phyloP scores from a whole-genome alignment of 1,284 basidiomycete genomes.

The Xerocomus minutiporus region DNA sequence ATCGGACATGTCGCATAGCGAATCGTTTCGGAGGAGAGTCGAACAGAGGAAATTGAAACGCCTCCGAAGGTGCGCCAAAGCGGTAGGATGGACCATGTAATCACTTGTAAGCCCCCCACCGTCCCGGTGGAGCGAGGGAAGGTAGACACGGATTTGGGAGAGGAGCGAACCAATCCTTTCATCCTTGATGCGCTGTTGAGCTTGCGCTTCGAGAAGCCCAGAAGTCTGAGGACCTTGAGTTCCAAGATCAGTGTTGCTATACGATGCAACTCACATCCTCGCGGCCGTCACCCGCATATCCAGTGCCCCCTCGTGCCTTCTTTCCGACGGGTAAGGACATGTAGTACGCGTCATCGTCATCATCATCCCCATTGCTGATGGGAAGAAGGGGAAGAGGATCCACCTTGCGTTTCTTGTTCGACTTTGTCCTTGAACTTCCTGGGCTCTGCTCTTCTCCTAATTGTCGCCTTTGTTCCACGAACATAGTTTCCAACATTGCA shows the following conservation, averaged over 20 bases:
- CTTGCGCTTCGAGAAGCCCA: slow-evolving; percentile 72
- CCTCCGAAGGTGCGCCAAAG: slow-evolving; percentile 82
- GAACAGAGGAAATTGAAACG: slow-evolving; percentile 85
- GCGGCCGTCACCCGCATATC: slow-evolving; percentile 73
- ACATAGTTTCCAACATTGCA: slow-evolving; percentile 70
- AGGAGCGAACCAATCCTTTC: slow-evolving; percentile 65
- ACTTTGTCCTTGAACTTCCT: slow-evolving; percentile 38
- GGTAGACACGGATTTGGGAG: slow-evolving; percentile 65
- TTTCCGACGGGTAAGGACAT: slow-evolving; percentile 43
- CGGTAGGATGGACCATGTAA: slow-evolving; percentile 83
- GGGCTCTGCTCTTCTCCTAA: slow-evolving; percentile 32
- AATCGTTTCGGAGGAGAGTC: slow-evolving; percentile 82
- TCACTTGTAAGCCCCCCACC: slow-evolving; percentile 77
- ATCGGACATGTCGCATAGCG: slow-evolving; percentile 88
- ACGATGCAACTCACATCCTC: slow-evolving; percentile 67
- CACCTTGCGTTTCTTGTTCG: slow-evolving; percentile 51
- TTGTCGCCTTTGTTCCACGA: slow-evolving; percentile 53
- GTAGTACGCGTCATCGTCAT: slow-evolving; percentile 52
- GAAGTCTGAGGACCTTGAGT: slow-evolving; percentile 48
- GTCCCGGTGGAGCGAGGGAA: slow-evolving; percentile 71
- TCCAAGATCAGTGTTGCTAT: background rate
- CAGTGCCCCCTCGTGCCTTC: slow-evolving; percentile 71
- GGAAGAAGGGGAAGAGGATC: slow-evolving; percentile 29
- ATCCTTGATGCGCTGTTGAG: slow-evolving; percentile 68
- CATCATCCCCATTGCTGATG: slow-evolving; percentile 43